Conservation (phyloP, 1,139 yeast genomes). For the Eremothecium cymbalariae region DNA sequence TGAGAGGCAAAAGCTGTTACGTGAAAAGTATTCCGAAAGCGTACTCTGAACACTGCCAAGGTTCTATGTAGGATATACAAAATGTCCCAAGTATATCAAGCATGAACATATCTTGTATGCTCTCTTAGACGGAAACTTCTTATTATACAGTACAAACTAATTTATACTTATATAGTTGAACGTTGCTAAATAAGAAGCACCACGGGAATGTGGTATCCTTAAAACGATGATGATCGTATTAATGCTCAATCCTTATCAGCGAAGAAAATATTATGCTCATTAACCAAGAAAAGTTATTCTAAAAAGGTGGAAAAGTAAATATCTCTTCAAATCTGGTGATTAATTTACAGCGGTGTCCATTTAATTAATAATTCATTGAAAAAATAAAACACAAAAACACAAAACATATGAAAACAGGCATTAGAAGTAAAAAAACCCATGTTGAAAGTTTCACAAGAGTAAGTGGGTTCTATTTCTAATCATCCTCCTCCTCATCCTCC, state of each 20-base stretch:
- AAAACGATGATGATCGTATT: slow-evolving; percentile 1
- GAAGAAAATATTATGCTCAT: slow-evolving; percentile 3
- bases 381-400: slow-evolving; percentile 6
- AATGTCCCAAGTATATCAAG: too few relatives aligned
- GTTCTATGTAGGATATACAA: too few relatives aligned
- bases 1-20: slow-evolving; percentile 35
- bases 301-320: slow-evolving; percentile 1
- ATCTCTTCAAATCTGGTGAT: slow-evolving; percentile 5
- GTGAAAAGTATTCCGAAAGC: slow-evolving; percentile 6
- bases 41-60: too few relatives aligned
- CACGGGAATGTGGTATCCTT: neutral
- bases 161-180: slow-evolving; percentile 4
- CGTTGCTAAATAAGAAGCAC: slow-evolving; percentile 7
- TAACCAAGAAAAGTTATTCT: slow-evolving; percentile 5
- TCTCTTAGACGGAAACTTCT: slow-evolving; percentile 5
- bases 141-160: slow-evolving; percentile 6
- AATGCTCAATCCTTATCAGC: slow-evolving; percentile 3
- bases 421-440: slow-evolving; percentile 2
- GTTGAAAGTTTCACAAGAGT: neutral
- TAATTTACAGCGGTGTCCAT: slow-evolving; percentile 6
- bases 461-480: neutral
- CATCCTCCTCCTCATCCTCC: slow-evolving; percentile 19
- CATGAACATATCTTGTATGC: neutral
- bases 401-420: slow-evolving; percentile 1
- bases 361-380: slow-evolving; percentile 2